Conservation (phyloP, 2,329 filamentous ascomycete species). For the Dryadomyces quercivorus region DNA sequence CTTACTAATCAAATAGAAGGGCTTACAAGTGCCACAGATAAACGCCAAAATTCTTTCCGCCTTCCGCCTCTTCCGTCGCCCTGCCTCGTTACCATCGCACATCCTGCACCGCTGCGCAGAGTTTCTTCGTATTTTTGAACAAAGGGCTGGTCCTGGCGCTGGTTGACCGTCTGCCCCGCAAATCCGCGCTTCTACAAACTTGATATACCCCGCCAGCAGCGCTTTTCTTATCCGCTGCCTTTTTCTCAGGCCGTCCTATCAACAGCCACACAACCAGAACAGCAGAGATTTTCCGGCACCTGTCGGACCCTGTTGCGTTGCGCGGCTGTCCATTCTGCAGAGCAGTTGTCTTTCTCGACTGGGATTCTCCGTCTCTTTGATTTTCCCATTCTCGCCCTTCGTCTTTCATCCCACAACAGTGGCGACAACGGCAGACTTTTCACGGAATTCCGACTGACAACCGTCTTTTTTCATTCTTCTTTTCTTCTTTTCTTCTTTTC, state of each 20-base stretch:
- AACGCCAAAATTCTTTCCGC: conserved; percentile 1
- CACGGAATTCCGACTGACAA: not conserved
- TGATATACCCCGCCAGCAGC: not conserved
- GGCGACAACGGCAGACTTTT: not conserved
- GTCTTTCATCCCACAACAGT: not conserved
- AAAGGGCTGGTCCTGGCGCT: too few relatives aligned
- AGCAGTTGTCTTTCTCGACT: too few relatives aligned
- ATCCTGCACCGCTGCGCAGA: not conserved
- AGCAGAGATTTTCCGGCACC: too few relatives aligned
- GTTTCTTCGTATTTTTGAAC: too few relatives aligned
- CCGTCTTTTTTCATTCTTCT: too few relatives aligned
- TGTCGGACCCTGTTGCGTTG: too few relatives aligned
- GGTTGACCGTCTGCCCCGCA: not conserved
- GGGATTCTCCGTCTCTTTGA: too few relatives aligned
- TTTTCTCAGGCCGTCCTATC: not conserved
- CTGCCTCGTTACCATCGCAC: too few relatives aligned
- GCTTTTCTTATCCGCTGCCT: not conserved
- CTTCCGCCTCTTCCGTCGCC: not conserved
- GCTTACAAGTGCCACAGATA: not conserved
- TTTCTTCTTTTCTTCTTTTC: not conserved
- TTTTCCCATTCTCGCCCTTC: too few relatives aligned
- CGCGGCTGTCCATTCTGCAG: too few relatives aligned
- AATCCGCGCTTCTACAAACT: not conserved
- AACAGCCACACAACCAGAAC: too few relatives aligned
- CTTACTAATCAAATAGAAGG: not conserved